Percentiles rank a stretch among this genome's conserved stretches.
Conservation (phyloP, 768 basidiomycete species). For the Mrakia gelida region DNA sequence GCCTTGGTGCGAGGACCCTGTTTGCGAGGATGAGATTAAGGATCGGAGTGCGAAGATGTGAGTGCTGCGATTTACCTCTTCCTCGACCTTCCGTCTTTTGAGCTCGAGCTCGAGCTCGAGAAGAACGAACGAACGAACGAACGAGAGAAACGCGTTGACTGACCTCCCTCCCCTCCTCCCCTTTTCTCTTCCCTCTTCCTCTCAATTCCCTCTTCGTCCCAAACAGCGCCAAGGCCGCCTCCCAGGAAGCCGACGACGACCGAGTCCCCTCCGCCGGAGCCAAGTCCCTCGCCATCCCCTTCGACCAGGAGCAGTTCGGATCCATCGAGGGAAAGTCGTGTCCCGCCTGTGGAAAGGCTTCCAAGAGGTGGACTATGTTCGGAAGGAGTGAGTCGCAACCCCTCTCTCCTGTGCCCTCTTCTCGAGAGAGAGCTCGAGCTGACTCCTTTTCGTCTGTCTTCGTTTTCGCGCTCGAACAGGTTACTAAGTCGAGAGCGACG, state of each 20-base stretch:
- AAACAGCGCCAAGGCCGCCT: slow-evolving; percentile 26
- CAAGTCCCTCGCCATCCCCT: slow-evolving; percentile 93
- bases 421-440: not conserved
- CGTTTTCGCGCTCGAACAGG: not conserved
- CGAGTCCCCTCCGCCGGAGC: slow-evolving; percentile 96
- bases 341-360: slow-evolving; percentile 76
- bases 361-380: slow-evolving; percentile 96
- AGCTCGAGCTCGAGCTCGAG: too few species aligned
- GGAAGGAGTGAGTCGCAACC: slow-evolving; percentile 52
- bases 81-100: too few species aligned
- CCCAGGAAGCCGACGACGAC: slow-evolving; percentile 71
- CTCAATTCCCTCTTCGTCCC: not conserved
- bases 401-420: not conserved
- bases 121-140: not conserved
- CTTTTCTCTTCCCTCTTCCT: not conserved
- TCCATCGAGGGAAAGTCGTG: slow-evolving; percentile 77
- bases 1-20: slow-evolving; percentile 92
- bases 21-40: slow-evolving; percentile 97
- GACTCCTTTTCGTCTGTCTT: not conserved
- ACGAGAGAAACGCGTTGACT: not conserved
- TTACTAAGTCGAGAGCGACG: not conserved
- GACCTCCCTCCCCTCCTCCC: not conserved
- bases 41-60: slow-evolving; percentile 77
- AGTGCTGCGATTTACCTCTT: slow-evolving; percentile 41
- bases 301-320: slow-evolving; percentile 80